Evolutionary conservation across 2,329 filamentous ascomycete species (phyloP).

Genomic region (Bisporella sp.): DNA sequence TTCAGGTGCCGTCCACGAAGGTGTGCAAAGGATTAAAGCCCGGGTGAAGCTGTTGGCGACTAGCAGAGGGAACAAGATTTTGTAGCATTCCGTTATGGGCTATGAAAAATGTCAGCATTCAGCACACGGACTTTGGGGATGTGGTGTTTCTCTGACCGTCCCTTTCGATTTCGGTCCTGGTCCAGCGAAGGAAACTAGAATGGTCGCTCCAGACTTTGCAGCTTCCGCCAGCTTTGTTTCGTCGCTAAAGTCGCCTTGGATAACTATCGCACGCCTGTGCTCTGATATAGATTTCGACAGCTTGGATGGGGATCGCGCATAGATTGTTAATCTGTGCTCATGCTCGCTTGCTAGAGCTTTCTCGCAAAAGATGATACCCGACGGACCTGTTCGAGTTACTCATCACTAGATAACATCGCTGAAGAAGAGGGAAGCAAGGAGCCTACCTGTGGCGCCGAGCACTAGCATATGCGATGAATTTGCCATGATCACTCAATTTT

Average conservation of each 20-base stretch:
- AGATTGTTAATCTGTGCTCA: neutral
- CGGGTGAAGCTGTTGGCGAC: neutral
- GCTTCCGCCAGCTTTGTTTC: neutral
- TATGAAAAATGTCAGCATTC: neutral
- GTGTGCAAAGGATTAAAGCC: neutral
- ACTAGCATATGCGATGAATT: too few relatives aligned
- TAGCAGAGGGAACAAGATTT: neutral
- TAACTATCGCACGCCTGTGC: neutral
- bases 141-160: neutral
- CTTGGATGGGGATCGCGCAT: conserved; percentile 1
- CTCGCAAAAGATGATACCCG: neutral
- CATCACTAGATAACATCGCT: too few relatives aligned
- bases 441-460: too few relatives aligned
- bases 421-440: too few relatives aligned
- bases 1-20: neutral
- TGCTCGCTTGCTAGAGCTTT: neutral
- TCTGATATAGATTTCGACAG: neutral
- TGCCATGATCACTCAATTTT: too few relatives aligned
- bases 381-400: neutral
- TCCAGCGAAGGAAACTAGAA: conserved; percentile 1
- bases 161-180: neutral
- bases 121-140: too few relatives aligned
- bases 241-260: neutral
- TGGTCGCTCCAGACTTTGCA: neutral
- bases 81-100: neutral